phyloP scores from a whole-genome alignment of 495 filamentous ascomycete species.

The Aspergillus conjunctus region DNA sequence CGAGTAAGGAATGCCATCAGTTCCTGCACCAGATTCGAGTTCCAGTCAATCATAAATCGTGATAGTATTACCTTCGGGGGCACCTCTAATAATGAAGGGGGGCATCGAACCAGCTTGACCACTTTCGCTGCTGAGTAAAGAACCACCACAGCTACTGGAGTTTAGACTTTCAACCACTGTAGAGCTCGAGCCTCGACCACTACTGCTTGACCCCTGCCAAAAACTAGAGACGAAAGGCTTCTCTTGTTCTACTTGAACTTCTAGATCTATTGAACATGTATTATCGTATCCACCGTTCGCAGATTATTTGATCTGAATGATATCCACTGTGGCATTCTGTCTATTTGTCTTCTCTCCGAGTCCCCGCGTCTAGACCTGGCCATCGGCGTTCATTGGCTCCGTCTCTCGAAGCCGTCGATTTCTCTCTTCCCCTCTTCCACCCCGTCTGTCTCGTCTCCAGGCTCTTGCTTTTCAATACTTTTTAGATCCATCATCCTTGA shows the following conservation, averaged over 20 bases:
- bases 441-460: slow-evolving; percentile 1
- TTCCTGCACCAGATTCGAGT: too few species aligned
- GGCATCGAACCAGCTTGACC: background rate
- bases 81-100: background rate
- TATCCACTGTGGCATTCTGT: background rate
- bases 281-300: too few species aligned
- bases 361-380: slow-evolving; percentile 34
- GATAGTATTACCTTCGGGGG: too few species aligned
- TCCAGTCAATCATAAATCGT: too few species aligned
- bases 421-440: slow-evolving; percentile 26
- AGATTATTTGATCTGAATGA: slow-evolving; percentile 1
- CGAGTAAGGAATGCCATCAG: background rate
- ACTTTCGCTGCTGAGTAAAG: background rate
- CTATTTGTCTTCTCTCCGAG: slow-evolving; percentile 6
- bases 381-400: slow-evolving; percentile 27
- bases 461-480: slow-evolving; percentile 7
- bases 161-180: background rate
- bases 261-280: too few species aligned
- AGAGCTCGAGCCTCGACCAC: background rate
- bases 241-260: too few species aligned
- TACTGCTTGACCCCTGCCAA: too few species aligned
- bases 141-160: too few species aligned
- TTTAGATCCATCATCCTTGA: background rate
- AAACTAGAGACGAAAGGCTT: too few species aligned
- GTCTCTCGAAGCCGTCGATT: slow-evolving; percentile 18